These are phyloP conservation scores for Saposhnikovia divaricata DNA, from an alignment of 129 eudicot genomes.

Conservation along the genomic window DNA sequence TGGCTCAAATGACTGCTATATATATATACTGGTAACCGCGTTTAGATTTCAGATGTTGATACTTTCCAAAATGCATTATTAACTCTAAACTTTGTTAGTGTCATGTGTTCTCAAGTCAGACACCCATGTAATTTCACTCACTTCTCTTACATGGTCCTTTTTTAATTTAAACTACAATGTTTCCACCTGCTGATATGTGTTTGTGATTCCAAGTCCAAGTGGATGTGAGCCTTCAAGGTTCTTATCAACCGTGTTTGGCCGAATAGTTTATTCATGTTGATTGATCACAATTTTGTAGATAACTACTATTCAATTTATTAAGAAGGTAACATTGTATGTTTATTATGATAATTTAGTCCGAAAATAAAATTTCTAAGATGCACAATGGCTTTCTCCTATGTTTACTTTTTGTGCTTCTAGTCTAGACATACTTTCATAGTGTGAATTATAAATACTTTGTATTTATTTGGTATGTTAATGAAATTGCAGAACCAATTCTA, in stretches of 20 bases:
- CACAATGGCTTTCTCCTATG: neutral
- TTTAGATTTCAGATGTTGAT: neutral
- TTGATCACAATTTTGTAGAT: neutral
- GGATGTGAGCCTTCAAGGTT: neutral
- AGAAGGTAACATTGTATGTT: neutral
- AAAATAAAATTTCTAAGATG: neutral
- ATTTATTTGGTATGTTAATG: neutral
- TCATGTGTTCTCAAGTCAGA: neutral
- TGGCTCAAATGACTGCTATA: constrained; percentile 81
- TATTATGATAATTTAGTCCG: neutral
- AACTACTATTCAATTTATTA: neutral
- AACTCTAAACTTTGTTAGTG: neutral
- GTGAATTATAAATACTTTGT: neutral
- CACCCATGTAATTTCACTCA: neutral
- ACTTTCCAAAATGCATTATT: neutral
- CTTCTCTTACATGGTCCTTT: neutral
- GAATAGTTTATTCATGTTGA: neutral
- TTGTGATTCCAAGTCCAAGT: neutral
- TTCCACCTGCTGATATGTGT: neutral
- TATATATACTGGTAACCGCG: constrained; percentile 71
- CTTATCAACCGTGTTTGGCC: neutral
- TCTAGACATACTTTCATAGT: neutral
- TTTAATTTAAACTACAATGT: neutral
- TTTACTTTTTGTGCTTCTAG: neutral
- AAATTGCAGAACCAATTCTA: neutral